Evolutionary conservation across 2,329 filamentous ascomycete species (phyloP), one percentile per base, ranked within the genome.

Genomic region (Akanthomyces dipterigenus): DNA sequence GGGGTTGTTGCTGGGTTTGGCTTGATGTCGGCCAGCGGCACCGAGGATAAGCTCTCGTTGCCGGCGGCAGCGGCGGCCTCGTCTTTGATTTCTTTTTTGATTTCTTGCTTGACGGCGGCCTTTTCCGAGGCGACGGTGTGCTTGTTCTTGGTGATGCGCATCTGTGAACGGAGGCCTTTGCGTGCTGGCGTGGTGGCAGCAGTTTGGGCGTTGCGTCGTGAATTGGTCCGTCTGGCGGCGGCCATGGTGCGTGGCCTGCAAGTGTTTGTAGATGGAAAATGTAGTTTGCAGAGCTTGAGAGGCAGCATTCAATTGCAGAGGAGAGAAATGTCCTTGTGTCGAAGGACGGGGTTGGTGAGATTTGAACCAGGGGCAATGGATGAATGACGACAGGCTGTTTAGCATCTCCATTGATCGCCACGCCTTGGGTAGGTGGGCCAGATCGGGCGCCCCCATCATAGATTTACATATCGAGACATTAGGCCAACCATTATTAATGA

Each of bases 101-200:
- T 8, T 5, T 60, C 38, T 20, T 20, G 50, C 31, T 61, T 61
- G n/a, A n/a, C 9, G n/a, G 20, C 5, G 26, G 46, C 50, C 42
- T 61, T 61, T 40, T 40, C n/a, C 6, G 50, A 48, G 43, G 58
- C 42, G 2, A 22, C 4, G 18, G 50, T 26, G 16, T 40, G 48
- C 22, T 50, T 58, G 24, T 43, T 58, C 36, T 61, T 61, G 58
- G 58, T 55, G 31, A 61, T 49, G 49, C 58, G 58, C 58, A 61
- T 61, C 34, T 61, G 58, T 22, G 58, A 61, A n/a, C 58, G 58
- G 9, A 55, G 43, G 20, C 56, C 56, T 11, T 59, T 46, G 14
- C 56, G 46, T 4, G 18, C 31, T 1, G 56, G 24, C 11, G n/a
- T 24, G 24, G 54, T n/a, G 24, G 45, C 9, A 8, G 46, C 36